Evolutionary conservation across 768 basidiomycete genomes (phyloP).

Genomic region (Kwoniella heveanensis): DNA sequence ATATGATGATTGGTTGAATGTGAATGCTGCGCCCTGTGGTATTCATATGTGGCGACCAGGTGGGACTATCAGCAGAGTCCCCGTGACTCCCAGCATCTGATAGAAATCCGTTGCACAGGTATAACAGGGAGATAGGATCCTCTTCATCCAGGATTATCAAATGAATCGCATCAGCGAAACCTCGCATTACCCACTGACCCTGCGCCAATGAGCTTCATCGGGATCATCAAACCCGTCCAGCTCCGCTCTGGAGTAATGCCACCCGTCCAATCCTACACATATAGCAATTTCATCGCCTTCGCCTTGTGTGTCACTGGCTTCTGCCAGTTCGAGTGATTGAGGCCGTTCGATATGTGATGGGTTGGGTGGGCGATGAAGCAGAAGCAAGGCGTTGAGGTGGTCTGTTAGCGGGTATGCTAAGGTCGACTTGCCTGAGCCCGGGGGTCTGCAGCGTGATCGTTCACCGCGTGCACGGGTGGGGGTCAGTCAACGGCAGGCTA

Average conservation of each 20-base stretch:
- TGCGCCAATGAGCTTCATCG: conserved; percentile 71
- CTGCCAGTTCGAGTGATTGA: background rate
- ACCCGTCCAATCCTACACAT: conserved; percentile 83
- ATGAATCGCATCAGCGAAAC: no score
- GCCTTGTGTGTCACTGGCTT: conserved; percentile 1
- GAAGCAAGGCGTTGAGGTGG: conserved; percentile 61
- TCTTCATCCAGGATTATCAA: no score
- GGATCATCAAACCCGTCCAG: conserved; percentile 70
- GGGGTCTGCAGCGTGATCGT: conserved; percentile 53
- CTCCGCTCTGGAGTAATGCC: conserved; percentile 80
- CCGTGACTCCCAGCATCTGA: no score
- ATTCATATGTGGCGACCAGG: no score
- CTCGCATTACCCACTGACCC: conserved; percentile 58
- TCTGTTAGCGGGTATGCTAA: conserved; percentile 66
- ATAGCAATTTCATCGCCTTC: conserved; percentile 59
- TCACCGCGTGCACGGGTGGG: background rate
- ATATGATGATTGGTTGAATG: conserved; percentile 78
- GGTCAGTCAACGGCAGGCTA: no score
- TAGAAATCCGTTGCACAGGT: no score
- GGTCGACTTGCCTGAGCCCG: conserved; percentile 85
- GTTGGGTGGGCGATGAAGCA: conserved; percentile 19
- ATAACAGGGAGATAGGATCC: no score
- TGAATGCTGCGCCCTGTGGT: conserved; percentile 75
- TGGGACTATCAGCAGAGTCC: no score
- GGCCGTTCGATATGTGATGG: conserved; percentile 16